Base-by-base conservation (phyloP, 805 yeast species). In the Cyberlindnera bimundalis region DNA sequence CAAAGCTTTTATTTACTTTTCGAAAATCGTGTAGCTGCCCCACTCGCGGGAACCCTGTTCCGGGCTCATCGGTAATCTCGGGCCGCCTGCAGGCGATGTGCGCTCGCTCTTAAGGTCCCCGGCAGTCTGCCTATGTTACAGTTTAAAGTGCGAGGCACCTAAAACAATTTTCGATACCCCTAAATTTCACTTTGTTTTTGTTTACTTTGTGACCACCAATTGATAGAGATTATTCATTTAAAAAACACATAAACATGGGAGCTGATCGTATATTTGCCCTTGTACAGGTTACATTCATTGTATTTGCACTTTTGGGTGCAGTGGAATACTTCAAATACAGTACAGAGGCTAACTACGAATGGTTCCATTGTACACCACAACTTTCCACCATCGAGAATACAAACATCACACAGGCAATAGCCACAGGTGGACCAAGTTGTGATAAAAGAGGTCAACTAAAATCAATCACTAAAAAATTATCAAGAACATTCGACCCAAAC, bases 311-410 rank as follows among this genome's bases (percentile, higher is more conserved):
- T 4, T 60, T 68, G 37, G 73, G 65, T 3, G 71, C 62, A 5
- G 70, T 65, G 3, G 73, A 69, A 46, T 68, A 66, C 44, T 69
- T 69, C 56, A 69, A 69, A 46, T 66, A 64, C 38, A 48, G 63
- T 15, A 67, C 73, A 2, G 60, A 56, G 44, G 52, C 58, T 26
- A 60, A 67, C 45, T 69, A 69, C 40, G 73, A 69, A 21, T 67
- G 70, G 71, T 65, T 69, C 50, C 74, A 69, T 40, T 69, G 74
- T 44, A 67, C 71, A 11, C 64, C 70, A 12, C 40, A 50, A 6
- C 47, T 55, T 9, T 56, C 58, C 18, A 42, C 44, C 9, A 44
- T 50, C 9, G 54, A 56, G 13, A 43, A 53, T 18, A 51, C 58
- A 5, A 59, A 64, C 2, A 56, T 64, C 10, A 45, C 55, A 10